Evolutionary conservation across 2,329 filamentous ascomycete species (phyloP).

Genomic region (Diplodia sapinea): DNA sequence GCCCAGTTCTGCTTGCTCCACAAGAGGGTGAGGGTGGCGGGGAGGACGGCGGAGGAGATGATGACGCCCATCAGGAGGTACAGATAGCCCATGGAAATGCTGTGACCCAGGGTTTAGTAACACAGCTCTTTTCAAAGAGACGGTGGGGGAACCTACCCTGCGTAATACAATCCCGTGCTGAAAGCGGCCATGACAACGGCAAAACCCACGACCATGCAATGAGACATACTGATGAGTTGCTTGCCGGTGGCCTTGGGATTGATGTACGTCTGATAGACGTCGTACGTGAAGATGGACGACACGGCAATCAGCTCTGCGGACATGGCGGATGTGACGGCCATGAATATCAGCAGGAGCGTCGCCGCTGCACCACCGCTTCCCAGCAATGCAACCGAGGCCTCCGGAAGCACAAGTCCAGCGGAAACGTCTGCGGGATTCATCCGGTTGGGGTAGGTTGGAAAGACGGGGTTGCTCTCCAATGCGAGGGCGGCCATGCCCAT

Average conservation of each 20-base stretch:
- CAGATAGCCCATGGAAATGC: constrained; percentile 83
- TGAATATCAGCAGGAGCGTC: constrained; percentile 64
- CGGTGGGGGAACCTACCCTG: constrained; percentile 36
- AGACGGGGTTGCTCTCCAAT: constrained; percentile 73
- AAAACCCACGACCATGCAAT: constrained; percentile 75
- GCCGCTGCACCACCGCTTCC: constrained; percentile 81
- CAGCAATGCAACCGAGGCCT: constrained; percentile 81
- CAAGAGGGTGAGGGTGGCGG: constrained; percentile 77
- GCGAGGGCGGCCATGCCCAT: constrained; percentile 84
- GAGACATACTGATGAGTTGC: constrained; percentile 79
- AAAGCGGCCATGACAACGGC: constrained; percentile 79
- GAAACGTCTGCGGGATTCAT: constrained; percentile 77
- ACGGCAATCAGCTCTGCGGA: constrained; percentile 64
- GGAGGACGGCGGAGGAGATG: constrained; percentile 83
- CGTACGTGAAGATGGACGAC: constrained; percentile 86
- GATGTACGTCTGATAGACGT: constrained; percentile 86
- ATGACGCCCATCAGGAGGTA: constrained; percentile 93
- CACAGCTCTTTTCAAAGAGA: constrained; percentile 23
- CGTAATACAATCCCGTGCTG: constrained; percentile 68
- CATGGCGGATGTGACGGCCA: constrained; percentile 55
- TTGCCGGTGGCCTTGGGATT: constrained; percentile 77
- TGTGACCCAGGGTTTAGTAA: constrained; percentile 43
- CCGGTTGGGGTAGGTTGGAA: constrained; percentile 74
- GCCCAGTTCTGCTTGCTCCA: constrained; percentile 82
- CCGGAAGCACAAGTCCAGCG: constrained; percentile 82